Evolutionary conservation across 192 early-diverging fungal species (phyloP).

Genomic region (Coemansia sp.): DNA sequence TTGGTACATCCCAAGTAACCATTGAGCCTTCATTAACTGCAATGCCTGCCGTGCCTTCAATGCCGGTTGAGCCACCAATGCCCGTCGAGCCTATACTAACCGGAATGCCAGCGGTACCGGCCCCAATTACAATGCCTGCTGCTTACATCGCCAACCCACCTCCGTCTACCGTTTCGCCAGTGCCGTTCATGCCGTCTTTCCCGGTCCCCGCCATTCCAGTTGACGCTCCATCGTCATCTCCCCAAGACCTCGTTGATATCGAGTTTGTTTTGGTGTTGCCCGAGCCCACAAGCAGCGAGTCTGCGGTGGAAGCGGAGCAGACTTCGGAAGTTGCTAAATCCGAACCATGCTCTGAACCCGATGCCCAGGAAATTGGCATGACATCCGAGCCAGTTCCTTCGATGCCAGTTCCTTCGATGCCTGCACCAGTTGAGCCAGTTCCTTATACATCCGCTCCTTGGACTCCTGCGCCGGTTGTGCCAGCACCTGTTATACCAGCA

Average conservation of each 20-base stretch:
- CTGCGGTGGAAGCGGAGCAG: not conserved
- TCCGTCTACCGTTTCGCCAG: constrained; percentile 5
- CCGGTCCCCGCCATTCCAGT: constrained; percentile 6
- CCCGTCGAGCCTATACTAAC: constrained; percentile 1
- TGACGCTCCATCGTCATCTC: constrained; percentile 4
- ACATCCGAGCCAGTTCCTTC: not conserved
- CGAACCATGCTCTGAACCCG: not conserved
- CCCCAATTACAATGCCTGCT: constrained; percentile 9
- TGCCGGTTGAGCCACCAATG: not conserved
- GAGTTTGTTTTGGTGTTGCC: constrained; percentile 22
- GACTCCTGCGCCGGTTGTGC: not conserved
- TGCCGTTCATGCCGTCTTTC: not conserved
- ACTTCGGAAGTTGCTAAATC: constrained; percentile 3
- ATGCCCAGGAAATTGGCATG: not conserved
- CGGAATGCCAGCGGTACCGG: not conserved
- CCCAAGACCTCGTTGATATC: constrained; percentile 20
- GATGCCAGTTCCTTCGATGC: not conserved
- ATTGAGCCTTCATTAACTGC: not conserved
- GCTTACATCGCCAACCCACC: constrained; percentile 37
- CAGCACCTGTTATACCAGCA: no score
- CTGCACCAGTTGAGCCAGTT: not conserved
- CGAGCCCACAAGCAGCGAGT: constrained; percentile 10
- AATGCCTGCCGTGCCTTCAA: not conserved
- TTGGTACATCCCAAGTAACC: not conserved
- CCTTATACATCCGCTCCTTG: not conserved